These are phyloP conservation scores for Amaranthus tricolor DNA, from an alignment of 179 eudicot species.

Conservation along the genomic window DNA sequence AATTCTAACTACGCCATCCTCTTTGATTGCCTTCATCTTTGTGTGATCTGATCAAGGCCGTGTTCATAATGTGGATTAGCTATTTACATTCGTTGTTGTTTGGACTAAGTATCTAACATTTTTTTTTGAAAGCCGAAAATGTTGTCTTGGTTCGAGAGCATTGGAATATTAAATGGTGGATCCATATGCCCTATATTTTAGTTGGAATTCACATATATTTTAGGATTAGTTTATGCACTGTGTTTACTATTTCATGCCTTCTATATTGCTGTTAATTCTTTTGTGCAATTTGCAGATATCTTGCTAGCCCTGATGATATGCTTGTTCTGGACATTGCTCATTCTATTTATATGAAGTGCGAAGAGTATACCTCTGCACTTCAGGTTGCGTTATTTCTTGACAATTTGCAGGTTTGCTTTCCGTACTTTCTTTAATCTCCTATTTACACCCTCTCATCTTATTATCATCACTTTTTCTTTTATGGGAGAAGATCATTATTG, in stretches of 20 bases:
- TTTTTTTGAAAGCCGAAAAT: not conserved
- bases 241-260: not conserved
- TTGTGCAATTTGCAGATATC: conserved; percentile 55
- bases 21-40: not conserved
- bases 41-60: not conserved
- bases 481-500: not conserved
- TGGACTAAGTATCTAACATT: too few relatives aligned
- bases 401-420: conserved; percentile 58
- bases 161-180: not conserved
- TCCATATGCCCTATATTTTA: not conserved
- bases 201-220: not conserved
- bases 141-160: not conserved
- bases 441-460: not conserved
- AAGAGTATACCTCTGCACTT: conserved; percentile 87
- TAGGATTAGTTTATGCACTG: not conserved
- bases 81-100: not conserved
- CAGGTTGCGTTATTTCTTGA: conserved; percentile 77
- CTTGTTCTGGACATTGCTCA: conserved; percentile 74
- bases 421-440: not conserved
- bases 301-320: conserved; percentile 88
- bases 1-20: conserved; percentile 13
- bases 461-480: not conserved
- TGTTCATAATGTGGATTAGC: not conserved
- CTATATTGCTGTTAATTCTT: not conserved
- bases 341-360: conserved; percentile 57